phyloP scores from a whole-genome alignment of 2,329 filamentous ascomycete genomes.

The Aaosphaeria arxii region DNA sequence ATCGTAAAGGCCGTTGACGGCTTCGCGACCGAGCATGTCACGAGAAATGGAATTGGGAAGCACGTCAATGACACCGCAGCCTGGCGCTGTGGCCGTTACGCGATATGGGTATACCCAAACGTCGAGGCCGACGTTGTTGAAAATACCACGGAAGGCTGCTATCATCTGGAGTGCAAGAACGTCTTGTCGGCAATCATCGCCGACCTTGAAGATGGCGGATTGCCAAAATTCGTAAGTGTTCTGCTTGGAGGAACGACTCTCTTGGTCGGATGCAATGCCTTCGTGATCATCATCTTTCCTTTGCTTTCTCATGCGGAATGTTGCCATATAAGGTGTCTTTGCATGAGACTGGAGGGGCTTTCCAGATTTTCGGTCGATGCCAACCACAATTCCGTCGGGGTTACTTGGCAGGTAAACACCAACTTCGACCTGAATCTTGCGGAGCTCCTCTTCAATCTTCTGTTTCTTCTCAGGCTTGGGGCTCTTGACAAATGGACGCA shows the following conservation, averaged over 20 bases:
- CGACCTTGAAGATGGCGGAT: constrained; percentile 99
- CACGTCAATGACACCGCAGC: constrained; percentile 97
- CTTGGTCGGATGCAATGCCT: constrained; percentile 35
- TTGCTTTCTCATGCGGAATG: constrained; percentile 90
- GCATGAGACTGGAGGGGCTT: constrained; percentile 97
- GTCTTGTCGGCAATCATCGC: constrained; percentile 96
- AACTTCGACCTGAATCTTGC: constrained; percentile 95
- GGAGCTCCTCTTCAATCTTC: constrained; percentile 97
- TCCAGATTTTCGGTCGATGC: constrained; percentile 95
- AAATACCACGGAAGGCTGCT: constrained; percentile 93
- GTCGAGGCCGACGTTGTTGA: constrained; percentile 89
- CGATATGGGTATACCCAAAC: constrained; percentile 97
- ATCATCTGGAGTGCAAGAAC: constrained; percentile 97
- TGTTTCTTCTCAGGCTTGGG: constrained; percentile 97
- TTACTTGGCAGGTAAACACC: constrained; percentile 97
- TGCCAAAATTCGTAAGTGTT: constrained; percentile 92
- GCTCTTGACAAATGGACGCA: constrained; percentile 88
- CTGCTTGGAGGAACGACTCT: constrained; percentile 24
- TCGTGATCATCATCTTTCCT: constrained; percentile 42
- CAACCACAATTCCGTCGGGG: constrained; percentile 93
- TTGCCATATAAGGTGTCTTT: constrained; percentile 98
- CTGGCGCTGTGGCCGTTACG: constrained; percentile 93
- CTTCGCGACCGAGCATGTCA: constrained; percentile 97
- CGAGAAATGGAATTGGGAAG: constrained; percentile 96
- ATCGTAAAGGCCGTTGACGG: constrained; percentile 96